Conservation (phyloP, 2,329 filamentous ascomycete species). For the Diaporthe batatas region DNA sequence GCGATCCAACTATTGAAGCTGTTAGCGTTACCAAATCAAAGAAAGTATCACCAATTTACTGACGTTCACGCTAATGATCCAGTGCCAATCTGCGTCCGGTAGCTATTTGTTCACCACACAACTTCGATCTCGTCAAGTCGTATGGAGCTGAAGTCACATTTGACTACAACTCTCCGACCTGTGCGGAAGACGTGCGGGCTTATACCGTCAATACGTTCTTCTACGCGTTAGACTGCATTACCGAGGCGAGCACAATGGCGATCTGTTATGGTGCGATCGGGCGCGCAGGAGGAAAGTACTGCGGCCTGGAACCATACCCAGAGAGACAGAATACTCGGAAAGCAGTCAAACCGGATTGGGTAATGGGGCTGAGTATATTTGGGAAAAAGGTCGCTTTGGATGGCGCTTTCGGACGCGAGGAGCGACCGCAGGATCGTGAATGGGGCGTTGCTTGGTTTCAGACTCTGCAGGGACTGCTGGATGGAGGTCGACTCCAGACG, state of each 20-base stretch:
- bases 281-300: conserved; percentile 46
- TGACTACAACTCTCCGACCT: conserved; percentile 50
- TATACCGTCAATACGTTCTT: conserved; percentile 53
- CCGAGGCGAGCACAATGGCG: conserved; percentile 47
- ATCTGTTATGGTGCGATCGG: conserved; percentile 55
- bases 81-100: conserved; percentile 8
- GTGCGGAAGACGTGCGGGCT: conserved; percentile 48
- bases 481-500: conserved; percentile 10
- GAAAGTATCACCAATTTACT: too few relatives aligned
- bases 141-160: conserved; percentile 56
- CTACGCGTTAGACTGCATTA: conserved; percentile 55
- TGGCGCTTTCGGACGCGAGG: too few relatives aligned
- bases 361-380: too few relatives aligned
- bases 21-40: conserved; percentile 37
- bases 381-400: too few relatives aligned
- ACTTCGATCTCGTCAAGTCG: conserved; percentile 51
- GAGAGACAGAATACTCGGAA: too few relatives aligned
- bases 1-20: conserved; percentile 21
- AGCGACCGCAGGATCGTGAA: too few relatives aligned
- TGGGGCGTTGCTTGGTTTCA: too few relatives aligned
- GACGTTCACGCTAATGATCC: too few relatives aligned
- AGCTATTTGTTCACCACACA: conserved; percentile 46
- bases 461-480: conserved; percentile 34
- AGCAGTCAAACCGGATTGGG: too few relatives aligned
- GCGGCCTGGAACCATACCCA: conserved; percentile 10